Evolutionary conservation across 169 alveolate species (phyloP).

Genomic region (Cystoisospora suis): DNA sequence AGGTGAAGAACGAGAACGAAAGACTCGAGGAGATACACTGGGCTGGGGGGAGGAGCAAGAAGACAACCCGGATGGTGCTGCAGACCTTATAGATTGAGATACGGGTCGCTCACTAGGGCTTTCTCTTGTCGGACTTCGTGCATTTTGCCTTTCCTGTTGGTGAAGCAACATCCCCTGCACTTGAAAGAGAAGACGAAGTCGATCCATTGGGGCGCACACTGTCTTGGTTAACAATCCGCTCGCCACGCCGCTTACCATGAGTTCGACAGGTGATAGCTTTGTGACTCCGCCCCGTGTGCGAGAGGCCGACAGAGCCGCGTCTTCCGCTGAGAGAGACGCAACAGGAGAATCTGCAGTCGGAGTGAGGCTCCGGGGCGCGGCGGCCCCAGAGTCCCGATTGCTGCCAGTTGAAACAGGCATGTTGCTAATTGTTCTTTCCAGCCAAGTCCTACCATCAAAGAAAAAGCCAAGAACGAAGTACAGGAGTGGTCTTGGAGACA

Average conservation of each 20-base stretch:
- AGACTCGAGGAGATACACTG: background rate
- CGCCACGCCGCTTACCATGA: slow-evolving; percentile 56
- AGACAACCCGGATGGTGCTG: background rate
- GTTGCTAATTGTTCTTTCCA: too few species aligned
- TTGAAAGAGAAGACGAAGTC: slow-evolving; percentile 84
- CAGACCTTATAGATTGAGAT: background rate
- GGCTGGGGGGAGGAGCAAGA: background rate
- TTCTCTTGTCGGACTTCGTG: background rate
- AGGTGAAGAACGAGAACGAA: background rate
- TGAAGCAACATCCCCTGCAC: slow-evolving; percentile 86
- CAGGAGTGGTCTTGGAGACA: too few species aligned
- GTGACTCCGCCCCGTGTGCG: background rate
- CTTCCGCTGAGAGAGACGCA: background rate
- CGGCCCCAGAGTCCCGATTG: too few species aligned
- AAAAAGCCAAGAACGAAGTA: too few species aligned
- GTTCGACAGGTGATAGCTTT: background rate
- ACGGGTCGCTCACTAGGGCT: background rate
- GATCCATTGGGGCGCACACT: slow-evolving; percentile 87
- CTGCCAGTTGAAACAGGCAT: too few species aligned
- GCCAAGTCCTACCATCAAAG: too few species aligned
- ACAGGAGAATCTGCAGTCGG: background rate
- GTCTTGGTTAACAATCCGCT: slow-evolving; percentile 85
- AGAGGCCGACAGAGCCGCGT: background rate
- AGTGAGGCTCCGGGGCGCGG: too few species aligned
- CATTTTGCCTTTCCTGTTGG: slow-evolving; percentile 7